Conservation (phyloP, 805 yeast genomes). For the Clavispora carvajalis region DNA sequence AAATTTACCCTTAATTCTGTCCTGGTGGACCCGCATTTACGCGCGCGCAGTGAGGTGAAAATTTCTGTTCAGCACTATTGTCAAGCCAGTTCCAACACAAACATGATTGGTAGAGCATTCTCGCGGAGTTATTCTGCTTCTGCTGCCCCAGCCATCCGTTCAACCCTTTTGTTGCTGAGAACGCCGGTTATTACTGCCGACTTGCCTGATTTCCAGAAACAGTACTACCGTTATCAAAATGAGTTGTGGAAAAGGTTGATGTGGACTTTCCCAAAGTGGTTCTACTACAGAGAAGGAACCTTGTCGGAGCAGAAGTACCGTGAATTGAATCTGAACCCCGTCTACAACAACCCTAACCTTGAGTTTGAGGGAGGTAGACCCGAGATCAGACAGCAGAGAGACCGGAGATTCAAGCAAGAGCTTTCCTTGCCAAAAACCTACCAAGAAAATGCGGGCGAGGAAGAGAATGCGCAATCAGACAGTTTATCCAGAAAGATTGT, state of each 20-base stretch:
- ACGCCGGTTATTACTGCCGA: constrained; percentile 82
- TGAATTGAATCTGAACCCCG: constrained; percentile 71
- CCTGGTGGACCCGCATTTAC: constrained; percentile 1
- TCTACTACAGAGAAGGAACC: constrained; percentile 85
- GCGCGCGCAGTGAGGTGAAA: constrained; percentile 11
- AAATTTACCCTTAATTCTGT: constrained; percentile 6
- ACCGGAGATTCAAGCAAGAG: constrained; percentile 76
- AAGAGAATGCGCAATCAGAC: constrained; percentile 22
- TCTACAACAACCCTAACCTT: constrained; percentile 64
- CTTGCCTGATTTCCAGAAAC: constrained; percentile 61
- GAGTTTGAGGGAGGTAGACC: constrained; percentile 83
- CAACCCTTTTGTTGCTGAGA: constrained; percentile 66
- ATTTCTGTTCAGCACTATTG: constrained; percentile 3
- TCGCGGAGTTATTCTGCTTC: constrained; percentile 13
- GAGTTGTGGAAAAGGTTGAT: constrained; percentile 84
- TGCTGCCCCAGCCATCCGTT: constrained; percentile 13
- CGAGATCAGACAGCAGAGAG: constrained; percentile 82
- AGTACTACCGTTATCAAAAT: constrained; percentile 76
- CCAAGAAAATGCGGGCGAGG: constrained; percentile 21
- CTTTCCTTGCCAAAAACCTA: constrained; percentile 69
- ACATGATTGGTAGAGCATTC: constrained; percentile 10
- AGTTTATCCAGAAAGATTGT: constrained; percentile 64
- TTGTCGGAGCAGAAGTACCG: constrained; percentile 77
- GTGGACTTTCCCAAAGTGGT: constrained; percentile 97
- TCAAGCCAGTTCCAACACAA: neutral